Percentiles rank a stretch among this genome's conserved stretches.
Evolutionary conservation across 2,329 filamentous ascomycete genomes (phyloP).

Genomic region (Tricladium varicosporioides): DNA sequence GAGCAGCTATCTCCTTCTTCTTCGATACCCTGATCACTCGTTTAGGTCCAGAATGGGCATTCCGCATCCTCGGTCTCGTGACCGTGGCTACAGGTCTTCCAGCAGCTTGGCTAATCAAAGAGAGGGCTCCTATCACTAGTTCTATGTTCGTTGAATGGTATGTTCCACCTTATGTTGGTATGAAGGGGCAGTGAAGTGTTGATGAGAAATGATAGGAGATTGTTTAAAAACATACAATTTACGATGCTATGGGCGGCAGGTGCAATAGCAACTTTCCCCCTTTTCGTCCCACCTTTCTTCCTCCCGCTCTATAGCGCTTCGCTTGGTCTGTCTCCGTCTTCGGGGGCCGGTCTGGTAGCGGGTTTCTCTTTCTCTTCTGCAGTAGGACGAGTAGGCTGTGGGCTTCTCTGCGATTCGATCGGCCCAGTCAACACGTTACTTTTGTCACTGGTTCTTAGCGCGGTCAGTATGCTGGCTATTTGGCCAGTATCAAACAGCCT

Average conservation of each 20-base stretch:
- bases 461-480: slow-evolving; percentile 56
- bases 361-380: slow-evolving; percentile 62
- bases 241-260: slow-evolving; percentile 51
- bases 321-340: slow-evolving; percentile 50
- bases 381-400: slow-evolving; percentile 53
- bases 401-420: slow-evolving; percentile 51
- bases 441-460: slow-evolving; percentile 48
- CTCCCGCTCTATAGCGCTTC: slow-evolving; percentile 54
- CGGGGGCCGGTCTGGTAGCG: slow-evolving; percentile 56
- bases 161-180: slow-evolving; percentile 5
- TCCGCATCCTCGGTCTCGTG: slow-evolving; percentile 50
- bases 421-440: slow-evolving; percentile 56
- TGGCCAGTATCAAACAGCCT: slow-evolving; percentile 59
- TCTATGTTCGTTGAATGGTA: slow-evolving; percentile 50
- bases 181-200: not conserved
- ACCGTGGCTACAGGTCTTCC: slow-evolving; percentile 54
- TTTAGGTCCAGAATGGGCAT: slow-evolving; percentile 50
- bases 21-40: slow-evolving; percentile 46
- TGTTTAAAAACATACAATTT: slow-evolving; percentile 53
- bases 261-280: slow-evolving; percentile 56
- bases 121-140: slow-evolving; percentile 41
- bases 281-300: slow-evolving; percentile 62
- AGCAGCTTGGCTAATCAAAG: slow-evolving; percentile 51
- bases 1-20: slow-evolving; percentile 49
- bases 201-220: slow-evolving; percentile 35